Percentiles rank a stretch among this genome's conserved stretches.
Evolutionary conservation across 2,329 filamentous ascomycete species (phyloP).

Genomic region (Cercospora berteroae): DNA sequence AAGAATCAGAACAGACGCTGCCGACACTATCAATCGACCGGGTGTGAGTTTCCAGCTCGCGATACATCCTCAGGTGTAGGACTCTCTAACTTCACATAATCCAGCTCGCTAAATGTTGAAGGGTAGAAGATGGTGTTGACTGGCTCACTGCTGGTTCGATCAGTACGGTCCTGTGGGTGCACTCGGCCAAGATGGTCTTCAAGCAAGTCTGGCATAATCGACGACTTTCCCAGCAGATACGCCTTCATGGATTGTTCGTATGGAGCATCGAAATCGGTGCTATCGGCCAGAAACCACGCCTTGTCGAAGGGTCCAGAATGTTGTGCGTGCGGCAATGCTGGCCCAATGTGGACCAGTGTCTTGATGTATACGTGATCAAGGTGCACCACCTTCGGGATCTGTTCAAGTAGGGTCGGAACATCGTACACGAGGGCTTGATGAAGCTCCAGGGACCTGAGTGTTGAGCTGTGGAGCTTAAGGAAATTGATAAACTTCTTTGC

Average conservation of each 20-base stretch:
- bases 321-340: not conserved
- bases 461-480: not conserved
- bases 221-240: not conserved
- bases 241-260: not conserved
- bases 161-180: not conserved
- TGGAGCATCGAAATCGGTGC: not conserved
- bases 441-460: not conserved
- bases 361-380: not conserved
- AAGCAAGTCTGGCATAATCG: not conserved
- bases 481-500: not conserved
- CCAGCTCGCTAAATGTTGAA: not conserved
- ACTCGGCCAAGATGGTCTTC: not conserved
- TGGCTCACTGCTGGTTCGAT: not conserved
- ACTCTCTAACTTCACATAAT: not conserved
- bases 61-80: no score
- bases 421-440: not conserved
- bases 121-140: not conserved
- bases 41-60: no score
- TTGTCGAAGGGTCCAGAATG: no score
- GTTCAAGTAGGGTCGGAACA: not conserved
- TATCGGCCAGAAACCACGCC: not conserved
- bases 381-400: not conserved
- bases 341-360: not conserved
- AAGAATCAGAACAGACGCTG: no score
- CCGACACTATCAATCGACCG: no score